Base-by-base conservation (phyloP, 176 grass and related monocot species). In the Carex parvula region DNA sequence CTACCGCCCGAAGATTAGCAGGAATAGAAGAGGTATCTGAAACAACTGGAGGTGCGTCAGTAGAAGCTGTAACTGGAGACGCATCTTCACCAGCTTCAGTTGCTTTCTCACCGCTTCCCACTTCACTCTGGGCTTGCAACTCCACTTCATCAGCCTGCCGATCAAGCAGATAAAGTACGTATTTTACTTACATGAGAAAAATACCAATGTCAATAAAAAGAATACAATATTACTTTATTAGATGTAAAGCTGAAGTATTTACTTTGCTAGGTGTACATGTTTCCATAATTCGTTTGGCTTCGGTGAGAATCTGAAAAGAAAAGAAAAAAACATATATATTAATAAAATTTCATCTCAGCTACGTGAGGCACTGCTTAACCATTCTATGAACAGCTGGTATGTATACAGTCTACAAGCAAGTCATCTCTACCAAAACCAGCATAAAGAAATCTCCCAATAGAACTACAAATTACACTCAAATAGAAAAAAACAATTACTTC, bases 261-360 rank as follows among this genome's bases (percentile, higher is more conserved):
- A 95, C 92, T 89, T 93, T 95, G 79, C 37, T 98, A 92, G 95
- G 89, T 88, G 87, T 84, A 5, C 91, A 91, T 30, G 91, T 88
- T 81, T 98, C 95, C 86, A 91, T 89, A 84, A 98, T 98, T 33
- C 88, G 89, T 84, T 98, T 98, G 61, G 95, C 95, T 92, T 95
- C 92, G 52, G 91, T 86, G 52, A 98, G 89, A 84, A 89, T 91
- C 95, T 98, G 82, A 90, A 93, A 88, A 59, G 9, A 74, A 59
- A 75, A 59, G 12, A n/a, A n/a, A n/a, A n/a, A n/a, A 75, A 4
- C 70, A 55, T 16, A 68, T 71, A 63, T 50, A 80, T 18, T 29
- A 6, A 57, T 54, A 20, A 79, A 66, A 84, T 3, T 59, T 63
- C 9, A 76, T 42, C 30, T 55, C 42, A 29, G 53, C 82, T 56